A percentile compares a stretch with the other conserved stretches of the same genome.
Conservation (phyloP, 768 basidiomycete genomes). For the Rhodotorula paludigena region DNA sequence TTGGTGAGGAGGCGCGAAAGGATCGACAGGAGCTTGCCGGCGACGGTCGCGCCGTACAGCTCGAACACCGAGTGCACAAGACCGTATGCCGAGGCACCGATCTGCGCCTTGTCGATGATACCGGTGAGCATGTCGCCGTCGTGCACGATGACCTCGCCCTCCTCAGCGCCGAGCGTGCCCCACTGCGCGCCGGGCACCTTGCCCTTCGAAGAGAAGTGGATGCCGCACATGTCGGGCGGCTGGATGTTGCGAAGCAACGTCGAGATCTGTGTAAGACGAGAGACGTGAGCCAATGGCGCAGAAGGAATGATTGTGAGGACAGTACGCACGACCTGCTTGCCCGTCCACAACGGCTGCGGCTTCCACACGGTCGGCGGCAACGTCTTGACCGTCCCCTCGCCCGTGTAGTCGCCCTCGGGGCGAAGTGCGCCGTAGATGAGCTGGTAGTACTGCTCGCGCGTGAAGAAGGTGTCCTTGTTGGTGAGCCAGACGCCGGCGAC, state of each 20-base stretch:
- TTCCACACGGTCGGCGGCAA: slow-evolving; percentile 89
- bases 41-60: slow-evolving; percentile 80
- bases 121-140: slow-evolving; percentile 91
- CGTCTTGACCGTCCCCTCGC: slow-evolving; percentile 64
- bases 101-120: slow-evolving; percentile 92
- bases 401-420: slow-evolving; percentile 69
- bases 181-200: slow-evolving; percentile 67
- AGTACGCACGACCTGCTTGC: slow-evolving; percentile 81
- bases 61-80: slow-evolving; percentile 96
- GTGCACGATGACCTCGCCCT: slow-evolving; percentile 82
- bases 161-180: slow-evolving; percentile 63
- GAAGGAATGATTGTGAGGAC: neutral
- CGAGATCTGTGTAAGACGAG: slow-evolving; percentile 61
- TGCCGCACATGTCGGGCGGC: slow-evolving; percentile 67
- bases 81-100: slow-evolving; percentile 92
- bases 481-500: slow-evolving; percentile 99
- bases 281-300: slow-evolving; percentile 1
- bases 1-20: slow-evolving; percentile 93
- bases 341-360: slow-evolving; percentile 88
- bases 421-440: slow-evolving; percentile 87
- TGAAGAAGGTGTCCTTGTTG: slow-evolving; percentile 87
- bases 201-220: slow-evolving; percentile 77
- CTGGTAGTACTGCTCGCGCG: slow-evolving; percentile 92
- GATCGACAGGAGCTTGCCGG: slow-evolving; percentile 85
- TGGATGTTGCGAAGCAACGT: slow-evolving; percentile 90